Percentiles rank a stretch among this genome's conserved stretches.
Evolutionary conservation across 768 basidiomycete species (phyloP).

Genomic region (Steccherinum ochraceum): DNA sequence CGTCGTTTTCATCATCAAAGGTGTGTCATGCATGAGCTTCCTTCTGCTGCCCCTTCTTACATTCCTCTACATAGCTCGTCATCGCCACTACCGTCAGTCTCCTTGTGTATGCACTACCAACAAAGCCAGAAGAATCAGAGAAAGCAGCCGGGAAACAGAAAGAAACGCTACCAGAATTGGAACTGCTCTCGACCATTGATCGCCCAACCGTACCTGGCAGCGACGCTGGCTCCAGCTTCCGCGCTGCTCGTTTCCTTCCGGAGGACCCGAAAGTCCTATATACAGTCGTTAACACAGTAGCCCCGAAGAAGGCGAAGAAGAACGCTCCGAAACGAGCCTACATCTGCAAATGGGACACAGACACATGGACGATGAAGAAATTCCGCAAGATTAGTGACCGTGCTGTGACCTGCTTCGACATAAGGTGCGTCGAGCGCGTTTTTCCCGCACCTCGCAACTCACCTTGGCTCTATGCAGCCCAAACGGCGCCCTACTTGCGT

Average conservation of each 20-base stretch:
- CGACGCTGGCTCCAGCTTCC: slow-evolving; percentile 50
- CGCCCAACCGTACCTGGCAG: slow-evolving; percentile 44
- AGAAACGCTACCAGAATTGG: slow-evolving; percentile 27
- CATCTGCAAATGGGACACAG: slow-evolving; percentile 67
- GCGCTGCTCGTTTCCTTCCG: slow-evolving; percentile 62
- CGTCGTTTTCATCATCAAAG: slow-evolving; percentile 62
- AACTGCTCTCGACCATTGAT: slow-evolving; percentile 45
- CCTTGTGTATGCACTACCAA: slow-evolving; percentile 54
- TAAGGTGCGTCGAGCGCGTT: slow-evolving; percentile 51
- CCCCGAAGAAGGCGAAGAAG: slow-evolving; percentile 54
- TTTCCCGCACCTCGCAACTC: slow-evolving; percentile 1
- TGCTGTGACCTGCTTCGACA: slow-evolving; percentile 81
- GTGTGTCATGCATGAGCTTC: no score
- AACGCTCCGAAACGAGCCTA: slow-evolving; percentile 52
- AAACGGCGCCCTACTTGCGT: slow-evolving; percentile 78
- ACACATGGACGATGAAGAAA: slow-evolving; percentile 61
- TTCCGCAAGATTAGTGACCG: slow-evolving; percentile 70
- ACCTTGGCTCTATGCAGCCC: slow-evolving; percentile 36
- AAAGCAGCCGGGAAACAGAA: slow-evolving; percentile 37
- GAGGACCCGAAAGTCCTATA: slow-evolving; percentile 47
- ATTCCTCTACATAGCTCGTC: slow-evolving; percentile 44
- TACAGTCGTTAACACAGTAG: slow-evolving; percentile 63
- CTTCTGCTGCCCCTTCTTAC: no score
- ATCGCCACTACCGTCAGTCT: slow-evolving; percentile 61
- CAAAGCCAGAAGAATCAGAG: slow-evolving; percentile 24